phyloP scores from a whole-genome alignment of 2,329 filamentous ascomycete species.

The Botrytis squamosa region DNA sequence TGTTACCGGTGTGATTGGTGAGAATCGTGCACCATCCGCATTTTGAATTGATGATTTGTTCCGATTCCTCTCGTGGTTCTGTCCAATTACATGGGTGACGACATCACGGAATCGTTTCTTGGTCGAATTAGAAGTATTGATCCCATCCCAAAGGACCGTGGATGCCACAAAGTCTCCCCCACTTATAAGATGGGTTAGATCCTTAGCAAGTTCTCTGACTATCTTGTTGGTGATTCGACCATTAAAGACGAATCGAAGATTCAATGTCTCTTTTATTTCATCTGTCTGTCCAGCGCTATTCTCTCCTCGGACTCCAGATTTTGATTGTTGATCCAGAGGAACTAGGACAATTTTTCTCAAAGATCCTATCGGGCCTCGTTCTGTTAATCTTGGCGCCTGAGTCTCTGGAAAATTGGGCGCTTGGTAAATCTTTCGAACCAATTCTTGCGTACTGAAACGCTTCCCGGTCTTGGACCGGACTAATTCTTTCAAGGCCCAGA shows the following conservation, averaged over 20 bases:
- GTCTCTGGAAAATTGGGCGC: conserved; percentile 23
- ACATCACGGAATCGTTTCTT: neutral
- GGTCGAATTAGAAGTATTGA: neutral
- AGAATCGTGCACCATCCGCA: neutral
- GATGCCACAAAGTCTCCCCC: neutral
- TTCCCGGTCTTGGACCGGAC: neutral
- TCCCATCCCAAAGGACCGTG: conserved; percentile 9
- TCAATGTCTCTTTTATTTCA: neutral
- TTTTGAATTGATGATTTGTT: neutral
- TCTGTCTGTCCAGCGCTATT: neutral
- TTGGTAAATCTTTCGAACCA: conserved; percentile 4
- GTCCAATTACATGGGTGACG: neutral
- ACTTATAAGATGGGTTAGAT: neutral
- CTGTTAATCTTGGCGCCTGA: conserved; percentile 19
- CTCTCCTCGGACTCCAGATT: neutral
- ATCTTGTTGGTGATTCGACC: neutral
- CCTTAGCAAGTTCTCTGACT: neutral
- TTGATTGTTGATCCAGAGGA: neutral
- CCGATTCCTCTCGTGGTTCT: neutral
- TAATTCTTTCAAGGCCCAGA: conserved; percentile 15
- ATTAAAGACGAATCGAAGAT: conserved; percentile 1
- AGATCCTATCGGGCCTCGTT: neutral
- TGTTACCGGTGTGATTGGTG: neutral
- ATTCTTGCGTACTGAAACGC: conserved; percentile 5
- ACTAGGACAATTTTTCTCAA: conserved; percentile 14